These are phyloP conservation scores for Pittosporum tobira DNA, from an alignment of 129 eudicot genomes.

Conservation along the genomic window DNA sequence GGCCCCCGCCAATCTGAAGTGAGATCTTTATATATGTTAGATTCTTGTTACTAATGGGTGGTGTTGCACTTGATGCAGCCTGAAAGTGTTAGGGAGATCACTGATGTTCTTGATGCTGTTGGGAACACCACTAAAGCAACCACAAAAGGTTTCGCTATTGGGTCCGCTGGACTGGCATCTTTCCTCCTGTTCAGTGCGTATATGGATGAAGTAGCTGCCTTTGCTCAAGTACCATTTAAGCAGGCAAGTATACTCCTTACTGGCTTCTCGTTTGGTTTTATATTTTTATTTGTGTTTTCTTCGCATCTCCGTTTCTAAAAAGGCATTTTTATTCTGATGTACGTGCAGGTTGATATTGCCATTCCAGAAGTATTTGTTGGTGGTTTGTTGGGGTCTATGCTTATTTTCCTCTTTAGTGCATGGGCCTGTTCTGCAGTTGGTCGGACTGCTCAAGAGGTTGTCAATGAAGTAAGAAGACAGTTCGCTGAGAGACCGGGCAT, in stretches of 20 bases:
- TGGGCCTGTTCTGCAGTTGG: slow-evolving; percentile 99
- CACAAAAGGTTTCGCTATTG: slow-evolving; percentile 96
- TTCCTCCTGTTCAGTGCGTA: slow-evolving; percentile 94
- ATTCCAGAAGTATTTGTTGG: slow-evolving; percentile 98
- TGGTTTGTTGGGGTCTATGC: slow-evolving; percentile 95
- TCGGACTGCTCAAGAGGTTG: slow-evolving; percentile 97
- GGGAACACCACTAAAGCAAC: slow-evolving; percentile 99
- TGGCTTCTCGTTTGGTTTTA: neutral
- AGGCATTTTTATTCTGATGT: too few relatives aligned
- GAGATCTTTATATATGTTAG: neutral
- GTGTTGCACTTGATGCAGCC: too few relatives aligned
- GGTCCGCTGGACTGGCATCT: slow-evolving; percentile 98
- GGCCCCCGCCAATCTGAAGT: neutral
- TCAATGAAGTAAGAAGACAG: slow-evolving; percentile 97
- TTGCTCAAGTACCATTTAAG: slow-evolving; percentile 59
- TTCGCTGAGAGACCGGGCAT: slow-evolving; percentile 96
- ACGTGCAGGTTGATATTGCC: slow-evolving; percentile 91
- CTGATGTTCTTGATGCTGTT: slow-evolving; percentile 94
- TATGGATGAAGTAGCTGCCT: slow-evolving; percentile 95
- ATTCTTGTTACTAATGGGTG: slow-evolving; percentile 1
- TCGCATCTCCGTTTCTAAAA: slow-evolving; percentile 1
- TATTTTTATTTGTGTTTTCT: too few relatives aligned
- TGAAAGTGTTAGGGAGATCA: slow-evolving; percentile 89
- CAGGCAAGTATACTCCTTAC: slow-evolving; percentile 54
- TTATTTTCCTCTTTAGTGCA: slow-evolving; percentile 88